phyloP scores from a whole-genome alignment of 208 protist genomes.

The Naegleria fowleri region DNA sequence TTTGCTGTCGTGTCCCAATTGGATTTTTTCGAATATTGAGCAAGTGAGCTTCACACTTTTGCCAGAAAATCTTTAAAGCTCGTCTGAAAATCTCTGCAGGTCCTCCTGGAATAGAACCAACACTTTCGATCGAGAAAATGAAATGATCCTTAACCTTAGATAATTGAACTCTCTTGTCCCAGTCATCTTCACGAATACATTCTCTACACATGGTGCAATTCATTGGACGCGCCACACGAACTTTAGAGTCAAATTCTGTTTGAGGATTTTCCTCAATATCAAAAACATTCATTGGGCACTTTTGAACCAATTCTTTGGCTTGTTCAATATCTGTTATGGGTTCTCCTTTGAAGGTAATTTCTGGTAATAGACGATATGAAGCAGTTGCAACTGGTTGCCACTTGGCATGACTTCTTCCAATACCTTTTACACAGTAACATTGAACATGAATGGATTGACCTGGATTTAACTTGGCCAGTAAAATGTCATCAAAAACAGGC shows the following conservation, averaged over 20 bases:
- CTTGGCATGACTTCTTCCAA: constrained; percentile 94
- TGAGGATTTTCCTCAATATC: constrained; percentile 67
- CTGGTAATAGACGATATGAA: constrained; percentile 90
- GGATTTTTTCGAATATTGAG: not conserved
- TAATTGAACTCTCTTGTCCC: constrained; percentile 12
- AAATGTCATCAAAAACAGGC: constrained; percentile 92
- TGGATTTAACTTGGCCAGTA: constrained; percentile 92
- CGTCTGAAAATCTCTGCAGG: constrained; percentile 20
- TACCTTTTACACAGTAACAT: constrained; percentile 85
- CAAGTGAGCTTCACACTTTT: not conserved
- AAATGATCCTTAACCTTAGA: constrained; percentile 24
- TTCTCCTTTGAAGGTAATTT: constrained; percentile 67
- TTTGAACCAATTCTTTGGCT: constrained; percentile 68
- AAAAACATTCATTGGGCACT: constrained; percentile 88
- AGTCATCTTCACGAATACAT: constrained; percentile 69
- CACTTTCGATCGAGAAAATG: constrained; percentile 18
- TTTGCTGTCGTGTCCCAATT: not conserved
- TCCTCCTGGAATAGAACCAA: not conserved
- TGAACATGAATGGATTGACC: constrained; percentile 82
- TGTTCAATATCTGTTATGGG: constrained; percentile 53
- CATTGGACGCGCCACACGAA: constrained; percentile 65
- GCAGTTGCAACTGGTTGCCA: constrained; percentile 93
- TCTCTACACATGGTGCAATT: constrained; percentile 94
- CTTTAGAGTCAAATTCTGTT: constrained; percentile 34
- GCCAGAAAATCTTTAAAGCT: constrained; percentile 11